phyloP scores from a whole-genome alignment of 345 rosid genomes.

The Erodium maritimum region DNA sequence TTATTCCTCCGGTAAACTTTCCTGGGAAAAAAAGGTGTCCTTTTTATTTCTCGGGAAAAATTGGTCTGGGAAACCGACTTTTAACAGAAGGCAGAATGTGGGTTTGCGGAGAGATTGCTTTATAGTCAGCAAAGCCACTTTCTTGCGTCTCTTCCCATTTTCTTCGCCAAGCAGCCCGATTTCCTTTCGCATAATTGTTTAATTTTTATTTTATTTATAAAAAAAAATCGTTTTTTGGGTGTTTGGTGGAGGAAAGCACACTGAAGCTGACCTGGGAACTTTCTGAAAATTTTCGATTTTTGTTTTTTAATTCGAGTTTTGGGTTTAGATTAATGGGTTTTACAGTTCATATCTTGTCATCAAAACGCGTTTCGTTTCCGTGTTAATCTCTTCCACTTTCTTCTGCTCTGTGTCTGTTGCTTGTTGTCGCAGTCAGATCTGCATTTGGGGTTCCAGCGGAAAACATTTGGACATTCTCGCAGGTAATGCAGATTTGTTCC shows the following conservation, averaged over 20 bases:
- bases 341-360: conserved; percentile 46
- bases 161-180: conserved; percentile 4
- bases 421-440: conserved; percentile 40
- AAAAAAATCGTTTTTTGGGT: not conserved
- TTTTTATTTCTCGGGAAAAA: conserved; percentile 3
- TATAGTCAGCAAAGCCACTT: conserved; percentile 31
- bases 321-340: conserved; percentile 14
- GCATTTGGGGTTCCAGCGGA: conserved; percentile 22
- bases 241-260: conserved; percentile 19
- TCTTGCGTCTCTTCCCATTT: conserved; percentile 5
- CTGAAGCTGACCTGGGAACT: conserved; percentile 21
- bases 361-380: conserved; percentile 51
- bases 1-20: no score
- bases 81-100: conserved; percentile 18
- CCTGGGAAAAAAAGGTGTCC: not conserved
- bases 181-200: conserved; percentile 1
- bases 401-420: conserved; percentile 8
- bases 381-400: conserved; percentile 16
- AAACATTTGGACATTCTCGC: conserved; percentile 35
- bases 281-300: not conserved
- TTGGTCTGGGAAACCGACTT: conserved; percentile 13
- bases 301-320: not conserved
- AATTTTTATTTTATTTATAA: no score
- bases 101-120: conserved; percentile 22
- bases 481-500: conserved; percentile 12